Conservation (phyloP, 2,329 filamentous ascomycete genomes). For the Lasiodiplodia hormozganensis region DNA sequence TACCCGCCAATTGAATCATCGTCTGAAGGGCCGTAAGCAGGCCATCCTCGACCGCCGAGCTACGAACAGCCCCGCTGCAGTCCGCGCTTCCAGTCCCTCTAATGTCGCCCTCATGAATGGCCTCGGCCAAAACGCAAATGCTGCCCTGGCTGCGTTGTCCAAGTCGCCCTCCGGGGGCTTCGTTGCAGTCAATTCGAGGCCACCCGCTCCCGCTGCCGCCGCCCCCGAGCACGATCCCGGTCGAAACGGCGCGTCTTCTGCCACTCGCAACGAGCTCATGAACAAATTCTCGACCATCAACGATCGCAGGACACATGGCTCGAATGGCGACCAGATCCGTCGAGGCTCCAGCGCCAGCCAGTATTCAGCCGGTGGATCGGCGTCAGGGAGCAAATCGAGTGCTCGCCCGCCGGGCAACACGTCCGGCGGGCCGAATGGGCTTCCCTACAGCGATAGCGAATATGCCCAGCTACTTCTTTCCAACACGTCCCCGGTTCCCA, state of each 20-base stretch:
- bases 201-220: slow-evolving; percentile 35
- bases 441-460: slow-evolving; percentile 40
- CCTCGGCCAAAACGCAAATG: slow-evolving; percentile 42
- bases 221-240: slow-evolving; percentile 36
- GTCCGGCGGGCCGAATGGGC: slow-evolving; percentile 23
- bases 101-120: slow-evolving; percentile 53
- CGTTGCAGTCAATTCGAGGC: slow-evolving; percentile 64
- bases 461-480: slow-evolving; percentile 49
- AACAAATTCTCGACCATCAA: slow-evolving; percentile 68
- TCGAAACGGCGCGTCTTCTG: slow-evolving; percentile 60
- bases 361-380: slow-evolving; percentile 43
- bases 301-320: slow-evolving; percentile 51
- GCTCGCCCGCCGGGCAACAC: slow-evolving; percentile 34
- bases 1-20: slow-evolving; percentile 81
- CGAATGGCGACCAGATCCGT: slow-evolving; percentile 38
- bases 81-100: slow-evolving; percentile 48
- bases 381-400: slow-evolving; percentile 42
- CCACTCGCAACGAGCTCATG: slow-evolving; percentile 65
- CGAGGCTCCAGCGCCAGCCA: slow-evolving; percentile 39
- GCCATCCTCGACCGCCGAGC: slow-evolving; percentile 73
- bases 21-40: slow-evolving; percentile 74
- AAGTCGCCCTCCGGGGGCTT: slow-evolving; percentile 57
- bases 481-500: slow-evolving; percentile 56
- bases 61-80: slow-evolving; percentile 50
- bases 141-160: slow-evolving; percentile 35